Evolutionary conservation across 106 monocot genomes (phyloP), one percentile per base, ranked within the genome.

Genomic region (Phalaenopsis aphrodite): DNA sequence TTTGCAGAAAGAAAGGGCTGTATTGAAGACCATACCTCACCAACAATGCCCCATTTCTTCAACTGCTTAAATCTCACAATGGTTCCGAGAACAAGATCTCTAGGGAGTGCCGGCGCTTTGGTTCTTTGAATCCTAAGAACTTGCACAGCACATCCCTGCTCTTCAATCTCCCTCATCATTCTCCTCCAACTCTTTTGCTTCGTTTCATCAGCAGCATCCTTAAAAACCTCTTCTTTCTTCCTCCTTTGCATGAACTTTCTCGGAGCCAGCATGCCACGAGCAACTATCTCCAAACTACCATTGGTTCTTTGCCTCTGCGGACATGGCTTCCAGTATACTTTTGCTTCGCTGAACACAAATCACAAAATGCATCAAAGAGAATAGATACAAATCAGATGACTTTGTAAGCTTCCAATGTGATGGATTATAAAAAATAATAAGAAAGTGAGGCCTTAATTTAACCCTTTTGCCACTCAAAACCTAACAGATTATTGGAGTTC

Each of bases 211-310:
- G 90, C 89, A 55, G 83, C 84, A 61, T 99, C 91, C 79, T 92
- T 94, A 75, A 91, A 94, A 41, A 87, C 82, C 75, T 91, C 94
- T 55, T 81, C 84, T 81, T 94, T 91, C 85, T 84, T 94, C 84
- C 86, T 94, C 89, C 89, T 92, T 79, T 83, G 87, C 94, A 99
- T 91, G 78, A 99, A 99, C 48, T 94, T 99, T 81, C 98, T 88
- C 8, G 98, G 94, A 46, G 92, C 87, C 68, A 99, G 82, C 92
- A 99, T 99, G 39, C 86, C 89, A 72, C 65, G 85, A 48, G 84
- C 89, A 46, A 94, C 84, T 55, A 99, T 78, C 78, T 86, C 83
- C 56, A 93, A 61, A 67, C 84, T 89, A 47, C 83, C 72, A 81
- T 75, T 84, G 56, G 77, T 64, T 72, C 71, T 92, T 21, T 86